Evolutionary conservation across 441 rosid genomes (phyloP).

Genomic region (Adansonia rubrostipa): DNA sequence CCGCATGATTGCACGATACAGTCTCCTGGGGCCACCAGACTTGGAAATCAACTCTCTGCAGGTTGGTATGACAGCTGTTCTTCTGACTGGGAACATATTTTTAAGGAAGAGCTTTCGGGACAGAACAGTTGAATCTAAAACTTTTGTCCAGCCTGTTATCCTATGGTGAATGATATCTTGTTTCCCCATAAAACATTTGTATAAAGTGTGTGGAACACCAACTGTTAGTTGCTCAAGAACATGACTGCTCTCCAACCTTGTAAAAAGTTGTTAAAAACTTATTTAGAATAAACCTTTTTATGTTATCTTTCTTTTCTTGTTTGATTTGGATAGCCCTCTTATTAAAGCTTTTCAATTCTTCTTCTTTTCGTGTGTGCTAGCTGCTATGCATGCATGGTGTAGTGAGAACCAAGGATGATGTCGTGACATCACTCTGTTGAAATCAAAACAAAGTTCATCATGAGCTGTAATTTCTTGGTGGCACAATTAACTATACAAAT

Average conservation of each 20-base stretch:
- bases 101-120: conserved; percentile 53
- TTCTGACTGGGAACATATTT: conserved; percentile 81
- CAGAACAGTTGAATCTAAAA: conserved; percentile 34
- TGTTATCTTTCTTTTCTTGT: not conserved
- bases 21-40: conserved; percentile 16
- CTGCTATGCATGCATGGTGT: conserved; percentile 4
- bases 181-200: not conserved
- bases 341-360: not conserved
- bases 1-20: conserved; percentile 30
- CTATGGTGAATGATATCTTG: conserved; percentile 8
- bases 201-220: conserved; percentile 18
- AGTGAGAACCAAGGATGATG: not conserved
- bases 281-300: not conserved
- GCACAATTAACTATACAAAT: not conserved
- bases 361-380: not conserved
- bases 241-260: conserved; percentile 17
- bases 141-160: not conserved
- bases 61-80: conserved; percentile 46
- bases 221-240: conserved; percentile 7
- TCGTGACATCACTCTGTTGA: not conserved
- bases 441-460: not conserved
- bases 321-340: not conserved
- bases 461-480: not conserved
- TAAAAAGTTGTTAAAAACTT: conserved; percentile 23
- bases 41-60: conserved; percentile 32